A percentile compares a stretch with the other conserved stretches of the same genome.
These are phyloP conservation scores for Dipteronia sinensis DNA, from an alignment of 345 rosid species.

Conservation along the genomic window DNA sequence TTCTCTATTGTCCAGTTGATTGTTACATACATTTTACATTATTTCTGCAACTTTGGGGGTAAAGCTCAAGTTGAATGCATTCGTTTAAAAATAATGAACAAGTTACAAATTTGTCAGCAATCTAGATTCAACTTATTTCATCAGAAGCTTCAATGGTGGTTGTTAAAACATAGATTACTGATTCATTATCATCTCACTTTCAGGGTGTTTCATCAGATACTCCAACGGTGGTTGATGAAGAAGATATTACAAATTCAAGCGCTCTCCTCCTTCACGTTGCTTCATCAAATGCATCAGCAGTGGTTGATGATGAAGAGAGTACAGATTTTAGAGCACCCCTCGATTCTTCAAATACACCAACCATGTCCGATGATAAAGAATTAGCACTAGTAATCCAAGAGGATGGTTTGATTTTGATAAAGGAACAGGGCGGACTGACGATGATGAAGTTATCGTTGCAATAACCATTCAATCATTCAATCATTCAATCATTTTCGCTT, in stretches of 20 bases:
- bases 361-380: background rate
- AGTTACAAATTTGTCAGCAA: background rate
- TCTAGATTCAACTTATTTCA: background rate
- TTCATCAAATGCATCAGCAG: background rate
- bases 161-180: background rate
- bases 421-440: background rate
- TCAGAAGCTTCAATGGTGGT: background rate
- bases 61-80: background rate
- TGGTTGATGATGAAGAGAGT: background rate
- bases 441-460: background rate
- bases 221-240: background rate
- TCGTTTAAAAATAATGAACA: background rate
- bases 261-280: background rate
- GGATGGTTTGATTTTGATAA: background rate
- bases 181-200: background rate
- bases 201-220: background rate
- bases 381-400: background rate
- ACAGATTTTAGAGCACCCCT: background rate
- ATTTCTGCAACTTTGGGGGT: background rate
- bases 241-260: background rate
- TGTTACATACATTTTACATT: too few species aligned
- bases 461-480: too few species aligned
- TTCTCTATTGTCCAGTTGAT: too few species aligned
- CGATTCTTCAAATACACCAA: background rate
- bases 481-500: too few species aligned